Percentiles rank a stretch among this genome's conserved stretches.
Conservation (phyloP, 2,329 filamentous ascomycete genomes). For the Didymella pomorum region DNA sequence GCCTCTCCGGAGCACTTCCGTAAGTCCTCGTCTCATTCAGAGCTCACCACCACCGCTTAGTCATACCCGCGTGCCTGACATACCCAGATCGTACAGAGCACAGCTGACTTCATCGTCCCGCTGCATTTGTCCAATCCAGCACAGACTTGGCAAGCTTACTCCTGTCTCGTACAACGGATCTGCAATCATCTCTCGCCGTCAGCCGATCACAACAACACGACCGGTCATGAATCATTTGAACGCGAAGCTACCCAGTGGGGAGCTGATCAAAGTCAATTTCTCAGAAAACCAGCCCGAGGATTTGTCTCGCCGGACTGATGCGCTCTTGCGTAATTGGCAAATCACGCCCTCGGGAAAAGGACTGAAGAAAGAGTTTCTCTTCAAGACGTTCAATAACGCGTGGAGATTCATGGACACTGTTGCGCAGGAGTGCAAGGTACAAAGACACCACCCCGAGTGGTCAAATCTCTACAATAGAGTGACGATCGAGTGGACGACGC, state of each 20-base stretch:
- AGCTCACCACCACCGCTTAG: constrained; percentile 31
- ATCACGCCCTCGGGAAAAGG: constrained; percentile 35
- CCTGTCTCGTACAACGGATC: constrained; percentile 8
- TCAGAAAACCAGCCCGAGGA: constrained; percentile 39
- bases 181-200: constrained; percentile 7
- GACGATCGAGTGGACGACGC: constrained; percentile 49
- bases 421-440: constrained; percentile 45
- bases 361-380: constrained; percentile 39
- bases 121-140: constrained; percentile 8
- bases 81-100: constrained; percentile 31
- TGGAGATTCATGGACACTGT: constrained; percentile 47
- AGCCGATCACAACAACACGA: constrained; percentile 2
- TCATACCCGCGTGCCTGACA: constrained; percentile 17
- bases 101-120: constrained; percentile 16
- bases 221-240: constrained; percentile 1
- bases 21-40: constrained; percentile 30
- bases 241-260: background rate
- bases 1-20: constrained; percentile 31
- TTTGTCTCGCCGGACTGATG: constrained; percentile 34
- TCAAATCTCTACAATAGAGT: constrained; percentile 47
- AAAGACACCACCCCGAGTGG: constrained; percentile 47
- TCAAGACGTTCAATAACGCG: constrained; percentile 42
- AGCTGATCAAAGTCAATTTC: constrained; percentile 32
- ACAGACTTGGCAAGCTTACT: constrained; percentile 4
- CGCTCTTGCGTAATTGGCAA: constrained; percentile 37